Base-by-base conservation (phyloP, 2,329 filamentous ascomycete genomes). In the Chaetomium sp. region DNA sequence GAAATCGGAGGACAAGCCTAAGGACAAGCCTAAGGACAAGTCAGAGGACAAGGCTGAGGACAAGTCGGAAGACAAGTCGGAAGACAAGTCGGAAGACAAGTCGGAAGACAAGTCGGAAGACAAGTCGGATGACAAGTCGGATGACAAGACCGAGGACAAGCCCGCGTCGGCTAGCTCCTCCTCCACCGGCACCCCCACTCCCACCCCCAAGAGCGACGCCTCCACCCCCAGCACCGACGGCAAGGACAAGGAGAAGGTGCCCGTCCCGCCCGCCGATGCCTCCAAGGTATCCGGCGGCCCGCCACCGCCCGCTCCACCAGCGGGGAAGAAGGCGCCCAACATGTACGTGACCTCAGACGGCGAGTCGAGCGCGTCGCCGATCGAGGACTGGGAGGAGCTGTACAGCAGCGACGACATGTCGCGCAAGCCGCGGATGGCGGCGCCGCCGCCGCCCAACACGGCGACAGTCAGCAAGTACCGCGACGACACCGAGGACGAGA, bases 371-470 rank as follows among this genome's bases (percentile, higher is more conserved):
- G 85, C 87, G 53, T 86, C 83, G 7, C 86, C 86, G 0, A 79
- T 87, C 2, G 80, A 82, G 42, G 85, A 87, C 66, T 87, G 82
- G 79, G 85, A 87, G 68, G 79, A 82, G 68, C 78, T 86, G 31
- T 87, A 86, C 73, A 85, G 82, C 65, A 82, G 80, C 58, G 85
- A 87, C 67, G 85, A 88, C 69, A 81, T 85, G 74, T 79, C 80
- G 0, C 80, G 81, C 62, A 83, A 83, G 72, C 83, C 81, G 4
- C 78, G 80, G 19, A 72, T 78, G 50, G 72, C 76, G 2, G 75
- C 78, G 9, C 71, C 77, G 1, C 73, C 76, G 0, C 70, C 77
- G 0, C 68, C 73, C 29, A 66, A 62, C 55, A 56, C 60, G 9
- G 61, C 67, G 19, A 33, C 72, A 3, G 72, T 62, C 7, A 67